Evolutionary conservation across 2,329 filamentous ascomycete genomes (phyloP).

Genomic region (Hortaea sp.): DNA sequence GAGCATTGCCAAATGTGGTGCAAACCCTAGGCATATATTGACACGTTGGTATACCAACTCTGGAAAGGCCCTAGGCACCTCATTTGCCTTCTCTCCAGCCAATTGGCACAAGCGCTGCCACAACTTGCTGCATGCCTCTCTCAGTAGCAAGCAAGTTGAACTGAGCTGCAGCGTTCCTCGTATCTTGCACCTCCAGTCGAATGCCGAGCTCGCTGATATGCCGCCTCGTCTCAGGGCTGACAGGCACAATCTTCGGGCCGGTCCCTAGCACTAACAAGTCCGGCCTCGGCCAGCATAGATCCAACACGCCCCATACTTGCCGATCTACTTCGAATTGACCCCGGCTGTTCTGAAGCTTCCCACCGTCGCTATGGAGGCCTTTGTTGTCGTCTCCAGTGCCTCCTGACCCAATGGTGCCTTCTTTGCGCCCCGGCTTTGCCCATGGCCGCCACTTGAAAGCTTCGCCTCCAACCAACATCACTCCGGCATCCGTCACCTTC

Average conservation of each 20-base stretch:
- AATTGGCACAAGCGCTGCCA: constrained; percentile 76
- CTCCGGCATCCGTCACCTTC: constrained; percentile 57
- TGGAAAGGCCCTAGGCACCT: constrained; percentile 1
- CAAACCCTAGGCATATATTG: no score
- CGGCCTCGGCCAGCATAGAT: constrained; percentile 80
- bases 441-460: constrained; percentile 85
- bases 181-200: constrained; percentile 80
- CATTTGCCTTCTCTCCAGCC: constrained; percentile 58
- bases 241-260: constrained; percentile 62
- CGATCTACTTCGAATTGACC: constrained; percentile 70
- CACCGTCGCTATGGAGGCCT: constrained; percentile 25
- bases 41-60: no score
- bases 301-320: constrained; percentile 64
- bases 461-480: constrained; percentile 75
- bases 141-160: constrained; percentile 96
- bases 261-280: constrained; percentile 86
- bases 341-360: constrained; percentile 57
- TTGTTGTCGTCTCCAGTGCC: constrained; percentile 23
- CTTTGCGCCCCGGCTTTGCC: constrained; percentile 36
- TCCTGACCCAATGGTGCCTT: constrained; percentile 29
- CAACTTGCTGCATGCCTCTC: constrained; percentile 72
- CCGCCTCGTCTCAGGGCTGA: constrained; percentile 64
- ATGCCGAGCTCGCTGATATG: constrained; percentile 71
- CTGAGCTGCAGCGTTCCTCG: constrained; percentile 83
- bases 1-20: no score